A percentile compares a stretch with the other conserved stretches of the same genome.
These are phyloP conservation scores for Monosporozyma unispora DNA, from an alignment of 805 yeast species.

Conservation along the genomic window DNA sequence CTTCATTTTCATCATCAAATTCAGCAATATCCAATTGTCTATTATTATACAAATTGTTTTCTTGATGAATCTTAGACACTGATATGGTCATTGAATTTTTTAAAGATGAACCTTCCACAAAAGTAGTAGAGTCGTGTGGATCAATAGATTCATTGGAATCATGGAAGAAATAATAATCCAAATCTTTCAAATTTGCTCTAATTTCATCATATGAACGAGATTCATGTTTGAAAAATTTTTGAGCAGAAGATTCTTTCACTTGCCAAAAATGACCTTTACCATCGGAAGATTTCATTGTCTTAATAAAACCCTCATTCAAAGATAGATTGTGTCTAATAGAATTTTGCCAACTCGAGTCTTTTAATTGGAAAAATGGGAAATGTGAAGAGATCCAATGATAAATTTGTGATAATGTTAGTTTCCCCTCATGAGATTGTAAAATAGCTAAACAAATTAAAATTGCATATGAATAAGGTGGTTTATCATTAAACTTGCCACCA, in stretches of 20 bases:
- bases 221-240: slow-evolving; percentile 56
- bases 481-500: slow-evolving; percentile 26
- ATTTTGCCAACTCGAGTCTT: slow-evolving; percentile 95
- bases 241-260: slow-evolving; percentile 74
- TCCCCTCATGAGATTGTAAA: slow-evolving; percentile 24
- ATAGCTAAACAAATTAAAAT: slow-evolving; percentile 46
- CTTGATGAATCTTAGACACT: background rate
- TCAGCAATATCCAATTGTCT: background rate
- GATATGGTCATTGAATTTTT: background rate
- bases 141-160: background rate
- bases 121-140: background rate
- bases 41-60: background rate
- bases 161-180: slow-evolving; percentile 11
- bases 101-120: background rate
- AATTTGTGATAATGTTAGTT: slow-evolving; percentile 72
- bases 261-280: slow-evolving; percentile 89
- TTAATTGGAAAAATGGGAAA: slow-evolving; percentile 70
- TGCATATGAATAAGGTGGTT: slow-evolving; percentile 94
- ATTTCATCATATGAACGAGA: slow-evolving; percentile 20
- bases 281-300: slow-evolving; percentile 81
- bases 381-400: slow-evolving; percentile 87
- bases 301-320: slow-evolving; percentile 83
- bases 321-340: slow-evolving; percentile 92
- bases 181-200: slow-evolving; percentile 13
- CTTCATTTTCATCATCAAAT: background rate